Percentiles rank a stretch among this genome's conserved stretches.
These are phyloP conservation scores for Bipolaris gigantea DNA, from an alignment of 2,329 filamentous ascomycete genomes.

Conservation along the genomic window DNA sequence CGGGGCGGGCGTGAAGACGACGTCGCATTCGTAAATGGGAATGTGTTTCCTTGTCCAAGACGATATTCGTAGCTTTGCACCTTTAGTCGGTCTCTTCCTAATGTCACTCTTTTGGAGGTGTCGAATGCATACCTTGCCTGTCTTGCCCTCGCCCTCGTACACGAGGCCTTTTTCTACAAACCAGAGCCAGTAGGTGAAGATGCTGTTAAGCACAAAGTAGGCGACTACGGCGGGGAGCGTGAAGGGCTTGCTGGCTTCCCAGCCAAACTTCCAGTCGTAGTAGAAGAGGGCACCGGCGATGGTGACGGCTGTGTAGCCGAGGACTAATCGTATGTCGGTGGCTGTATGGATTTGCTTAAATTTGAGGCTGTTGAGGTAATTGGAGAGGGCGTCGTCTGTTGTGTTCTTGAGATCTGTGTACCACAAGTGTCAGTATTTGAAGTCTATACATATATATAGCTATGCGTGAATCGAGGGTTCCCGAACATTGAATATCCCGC, in stretches of 20 bases:
- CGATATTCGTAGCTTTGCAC: slow-evolving; percentile 67
- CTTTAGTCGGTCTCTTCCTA: too few species aligned
- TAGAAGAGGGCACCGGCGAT: slow-evolving; percentile 83
- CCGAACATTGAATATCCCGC: too few species aligned
- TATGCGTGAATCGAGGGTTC: slow-evolving; percentile 4
- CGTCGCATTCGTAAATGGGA: slow-evolving; percentile 75
- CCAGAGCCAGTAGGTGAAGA: slow-evolving; percentile 82
- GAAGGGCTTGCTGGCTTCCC: slow-evolving; percentile 80
- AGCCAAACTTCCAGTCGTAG: slow-evolving; percentile 89
- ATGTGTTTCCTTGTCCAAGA: slow-evolving; percentile 77
- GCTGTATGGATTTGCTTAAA: slow-evolving; percentile 82
- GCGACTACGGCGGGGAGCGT: slow-evolving; percentile 76
- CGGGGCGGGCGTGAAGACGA: slow-evolving; percentile 55
- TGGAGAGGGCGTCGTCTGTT: slow-evolving; percentile 88
- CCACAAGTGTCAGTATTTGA: slow-evolving; percentile 15
- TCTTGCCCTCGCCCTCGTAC: slow-evolving; percentile 72
- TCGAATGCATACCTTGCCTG: slow-evolving; percentile 61
- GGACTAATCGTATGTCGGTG: slow-evolving; percentile 76
- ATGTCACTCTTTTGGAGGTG: background rate
- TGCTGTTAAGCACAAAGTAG: slow-evolving; percentile 78
- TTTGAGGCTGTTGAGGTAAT: slow-evolving; percentile 86
- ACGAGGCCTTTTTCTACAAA: slow-evolving; percentile 78
- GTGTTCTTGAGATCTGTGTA: slow-evolving; percentile 88
- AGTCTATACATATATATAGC: background rate
- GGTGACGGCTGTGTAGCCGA: slow-evolving; percentile 81